Evolutionary conservation across 108 stramenopile genomes (phyloP), one percentile per base, ranked within the genome.

Genomic region (Cyclotella kingstonii): DNA sequence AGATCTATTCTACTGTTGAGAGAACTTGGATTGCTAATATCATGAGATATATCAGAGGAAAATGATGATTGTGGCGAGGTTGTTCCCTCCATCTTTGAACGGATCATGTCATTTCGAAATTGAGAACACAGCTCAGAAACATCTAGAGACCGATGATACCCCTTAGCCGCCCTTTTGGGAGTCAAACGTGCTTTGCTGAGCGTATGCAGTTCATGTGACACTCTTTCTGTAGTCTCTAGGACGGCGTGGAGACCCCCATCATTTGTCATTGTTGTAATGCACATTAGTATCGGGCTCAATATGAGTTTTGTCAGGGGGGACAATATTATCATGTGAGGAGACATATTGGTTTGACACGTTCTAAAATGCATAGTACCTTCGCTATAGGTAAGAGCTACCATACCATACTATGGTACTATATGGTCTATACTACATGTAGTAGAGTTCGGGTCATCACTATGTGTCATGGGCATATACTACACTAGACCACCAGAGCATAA

Each of bases 181-280:
- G 23, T 53, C 1, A 34, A 36, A 23, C 14, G 36, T 12, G 46
- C 30, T 22, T 29, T 28, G 15, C 42, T 30, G 29, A 71, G 42
- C 31, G 27, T 10, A 22, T 56, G 29, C 1, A 72, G 70, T 12
- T 58, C 54, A 19, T 46, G 54, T n/a, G 57, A 65, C 17, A 73
- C 72, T 0, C 49, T 46, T 21, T 73, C 72, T 10, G 72, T 47
- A 8, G 58, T 45, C 1, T 52, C 44, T 17, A 73, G 57, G 57
- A 65, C 72, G 25, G 56, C 27, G 39, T 28, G 57, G 2, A 73
- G 34, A 12, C 63, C 72, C 6, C 72, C 72, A 59, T 73, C 72
- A 35, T 73, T 63, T 26, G 38, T 48, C 70, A 72, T 63, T 25
- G 70, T 57, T 28, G 46, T 35, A 27, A 72, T 29, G 25, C 70